Conservation (phyloP, 306 rosid species). For the Citrullus amarus region DNA sequence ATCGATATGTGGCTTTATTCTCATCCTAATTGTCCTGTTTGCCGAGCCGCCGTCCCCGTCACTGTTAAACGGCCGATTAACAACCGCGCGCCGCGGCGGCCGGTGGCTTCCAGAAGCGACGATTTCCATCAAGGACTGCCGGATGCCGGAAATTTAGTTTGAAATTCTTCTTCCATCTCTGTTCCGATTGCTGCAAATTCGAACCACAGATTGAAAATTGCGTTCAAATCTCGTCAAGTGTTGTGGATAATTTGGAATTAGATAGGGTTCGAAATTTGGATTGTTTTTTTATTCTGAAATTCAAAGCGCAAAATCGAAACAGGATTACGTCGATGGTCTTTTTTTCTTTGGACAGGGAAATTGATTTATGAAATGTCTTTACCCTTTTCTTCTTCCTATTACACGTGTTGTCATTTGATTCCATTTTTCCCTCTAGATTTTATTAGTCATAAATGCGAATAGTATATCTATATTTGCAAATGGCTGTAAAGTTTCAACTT, state of each 20-base stretch:
- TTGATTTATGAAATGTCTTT: neutral
- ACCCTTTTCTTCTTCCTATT: neutral
- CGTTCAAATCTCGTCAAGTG: neutral
- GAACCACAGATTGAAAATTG: neutral
- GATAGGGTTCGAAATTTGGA: neutral
- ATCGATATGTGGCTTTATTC: slow-evolving; percentile 53
- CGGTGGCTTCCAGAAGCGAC: neutral
- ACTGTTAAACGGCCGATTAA: slow-evolving; percentile 12
- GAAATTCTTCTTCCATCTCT: neutral
- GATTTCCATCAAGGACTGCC: slow-evolving; percentile 15
- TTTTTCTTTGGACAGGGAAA: neutral
- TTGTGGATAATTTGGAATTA: neutral
- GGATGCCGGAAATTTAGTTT: slow-evolving; percentile 8
- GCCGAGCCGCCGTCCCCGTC: slow-evolving; percentile 41
- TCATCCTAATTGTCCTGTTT: slow-evolving; percentile 65
- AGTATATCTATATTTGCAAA: neutral
- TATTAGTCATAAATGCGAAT: neutral
- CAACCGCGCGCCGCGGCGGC: neutral
- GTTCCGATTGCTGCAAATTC: neutral
- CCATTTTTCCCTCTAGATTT: neutral
- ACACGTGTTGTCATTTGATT: neutral
- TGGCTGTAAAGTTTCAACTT: neutral
- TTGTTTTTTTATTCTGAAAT: neutral
- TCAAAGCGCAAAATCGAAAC: neutral
- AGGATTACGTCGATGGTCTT: neutral